Base-by-base conservation (phyloP, 2,329 filamentous ascomycete genomes). In the Paraconiothyrium brasiliense region DNA sequence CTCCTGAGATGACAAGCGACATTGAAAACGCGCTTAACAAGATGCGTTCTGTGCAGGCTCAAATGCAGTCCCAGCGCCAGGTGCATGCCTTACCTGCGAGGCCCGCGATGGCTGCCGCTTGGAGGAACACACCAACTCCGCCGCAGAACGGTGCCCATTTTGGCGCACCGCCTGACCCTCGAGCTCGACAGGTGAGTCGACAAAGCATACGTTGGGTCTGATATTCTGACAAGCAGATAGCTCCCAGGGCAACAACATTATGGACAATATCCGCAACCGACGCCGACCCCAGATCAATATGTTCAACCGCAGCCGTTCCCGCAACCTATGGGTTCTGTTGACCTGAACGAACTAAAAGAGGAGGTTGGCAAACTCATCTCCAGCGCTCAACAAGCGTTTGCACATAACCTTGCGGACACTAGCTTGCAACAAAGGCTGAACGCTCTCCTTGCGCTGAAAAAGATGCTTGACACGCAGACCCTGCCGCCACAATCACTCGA, bases 11-110 rank as follows among this genome's bases (percentile, higher is more conserved):
- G 61, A 96, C 94, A 47, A 88, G 91, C 56, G 92, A 92, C 47
- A 98, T 99, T 69, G 95, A 99, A 79, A 97, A 93, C 79, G 94
- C 94, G 54, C 84, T 99, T 62, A 92, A 95, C 78, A 97, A 95
- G 79, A 93, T 92, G 56, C 85, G 86, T 63, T 87, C 86, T 48
- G 84, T 85, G 27, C 86, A 86, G 37, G 81, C 90, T 62, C 88
- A 90, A 65, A 83, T 87, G 64, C 81, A 84, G 66, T 83, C 85
- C 50, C 84, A 71, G 35, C 70, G 72, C 41, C 76, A 86, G 66
- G 84, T 73, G 47, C 71, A 77, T 62, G 67, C 69, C 13, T 65
- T 79, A 4, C 78, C 77, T n/a, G 69, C 71, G 78, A 70, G 76
- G 57, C 76, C 77, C 37, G 69, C 70, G 4, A 66, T 85, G 37